phyloP scores from a whole-genome alignment of 2,329 filamentous ascomycete species.

The Ambrosiella xylebori region DNA sequence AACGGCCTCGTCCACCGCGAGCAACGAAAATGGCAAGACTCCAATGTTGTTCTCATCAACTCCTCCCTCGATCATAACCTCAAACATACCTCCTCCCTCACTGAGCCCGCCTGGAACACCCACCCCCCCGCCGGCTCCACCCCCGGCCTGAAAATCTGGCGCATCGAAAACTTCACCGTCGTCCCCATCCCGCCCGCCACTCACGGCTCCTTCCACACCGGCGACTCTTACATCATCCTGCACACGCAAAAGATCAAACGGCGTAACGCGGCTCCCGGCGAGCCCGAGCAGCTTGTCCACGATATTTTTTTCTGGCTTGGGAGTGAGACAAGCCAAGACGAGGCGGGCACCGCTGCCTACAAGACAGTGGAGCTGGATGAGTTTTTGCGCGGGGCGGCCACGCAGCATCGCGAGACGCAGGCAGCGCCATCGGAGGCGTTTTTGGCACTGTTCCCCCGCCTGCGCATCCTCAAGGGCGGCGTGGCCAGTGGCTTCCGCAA shows the following conservation, averaged over 20 bases:
- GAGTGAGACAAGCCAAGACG: conserved; percentile 46
- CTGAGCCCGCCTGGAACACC: conserved; percentile 51
- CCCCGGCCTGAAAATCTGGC: conserved; percentile 44
- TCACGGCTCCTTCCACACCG: conserved; percentile 46
- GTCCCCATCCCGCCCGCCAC: conserved; percentile 39
- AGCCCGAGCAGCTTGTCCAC: conserved; percentile 34
- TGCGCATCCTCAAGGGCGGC: conserved; percentile 44
- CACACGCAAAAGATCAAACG: conserved; percentile 36
- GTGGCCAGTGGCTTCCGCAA: conserved; percentile 45
- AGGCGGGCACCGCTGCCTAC: conserved; percentile 51
- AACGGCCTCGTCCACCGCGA: conserved; percentile 44
- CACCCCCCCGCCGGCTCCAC: conserved; percentile 30
- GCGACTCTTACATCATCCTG: conserved; percentile 51
- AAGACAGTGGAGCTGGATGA: conserved; percentile 56
- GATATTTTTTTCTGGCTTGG: conserved; percentile 59
- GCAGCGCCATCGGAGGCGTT: conserved; percentile 41
- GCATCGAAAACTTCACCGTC: conserved; percentile 50
- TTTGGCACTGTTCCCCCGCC: conserved; percentile 38
- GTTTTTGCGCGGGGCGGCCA: conserved; percentile 42
- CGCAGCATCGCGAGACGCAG: conserved; percentile 49
- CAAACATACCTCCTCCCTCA: conserved; percentile 47
- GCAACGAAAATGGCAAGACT: conserved; percentile 50
- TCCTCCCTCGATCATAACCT: conserved; percentile 48
- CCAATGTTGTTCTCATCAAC: conserved; percentile 49
- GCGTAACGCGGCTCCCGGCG: conserved; percentile 15